Evolutionary conservation across 2,329 filamentous ascomycete species (phyloP), one percentile per base, ranked within the genome.

Genomic region (Arachnopeziza araneosa): DNA sequence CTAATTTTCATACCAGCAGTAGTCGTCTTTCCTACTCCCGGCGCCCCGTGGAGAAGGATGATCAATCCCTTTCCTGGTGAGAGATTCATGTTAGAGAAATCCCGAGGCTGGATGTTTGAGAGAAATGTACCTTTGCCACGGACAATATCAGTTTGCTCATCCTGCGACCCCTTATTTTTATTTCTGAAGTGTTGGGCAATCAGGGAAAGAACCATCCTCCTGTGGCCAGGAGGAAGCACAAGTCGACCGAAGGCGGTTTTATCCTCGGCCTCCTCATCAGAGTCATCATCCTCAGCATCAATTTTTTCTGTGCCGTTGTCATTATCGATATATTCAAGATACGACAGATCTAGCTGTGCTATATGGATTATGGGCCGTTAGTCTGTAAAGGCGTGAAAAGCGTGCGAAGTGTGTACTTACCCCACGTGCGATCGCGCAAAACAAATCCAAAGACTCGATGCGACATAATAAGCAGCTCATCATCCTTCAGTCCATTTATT

Each of bases 1-100:
- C 24, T 23, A 24, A 14, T 32, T 14, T 32, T 32, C 56, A 14
- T 24, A 58, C 56, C 58, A 24, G 78, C 78, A 1, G 78, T 80
- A 50, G 78, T 69, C 1, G 78, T 80, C 72, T 79, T 80, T 44
- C 79, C 79, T 7, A 77, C 77, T 50, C 78, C 78, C 0, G 78
- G 78, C 0, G 74, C 76, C 4, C 79, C 79, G 0, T 75, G 76
- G 10, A 80, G 70, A 2, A 80, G 71, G 66, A 78, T 74, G 64
- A 80, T 78, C 63, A 79, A 75, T 32, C 78, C 79, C 65, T 75
- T 76, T 54, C 79, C 79, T 70, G 32, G 21, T 9, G 24, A 24
- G 14, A 26, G 7, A 7, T 7, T 24, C 21, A 9, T 53, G 21
- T 53, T 26, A 24, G 52, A 53, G 24, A 24, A n/a, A 23, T 53